A percentile compares a stretch with the other conserved stretches of the same genome.
These are phyloP conservation scores for Globisporangium heterothallicum DNA, from an alignment of 352 stramenopile species.

Conservation along the genomic window DNA sequence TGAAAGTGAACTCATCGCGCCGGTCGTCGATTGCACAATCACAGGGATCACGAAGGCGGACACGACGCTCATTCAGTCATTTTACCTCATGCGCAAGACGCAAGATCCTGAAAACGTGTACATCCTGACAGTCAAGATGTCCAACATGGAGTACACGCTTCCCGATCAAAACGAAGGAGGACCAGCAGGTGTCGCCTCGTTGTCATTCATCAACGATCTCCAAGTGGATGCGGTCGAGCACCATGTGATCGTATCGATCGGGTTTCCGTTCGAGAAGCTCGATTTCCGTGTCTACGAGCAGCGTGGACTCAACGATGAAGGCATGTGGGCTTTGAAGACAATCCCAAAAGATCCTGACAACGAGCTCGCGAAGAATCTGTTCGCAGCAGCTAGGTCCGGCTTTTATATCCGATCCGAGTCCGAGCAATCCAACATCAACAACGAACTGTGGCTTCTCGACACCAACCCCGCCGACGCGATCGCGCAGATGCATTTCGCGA, in stretches of 20 bases:
- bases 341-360: conserved; percentile 1
- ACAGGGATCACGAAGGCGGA: background rate
- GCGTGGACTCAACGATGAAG: conserved; percentile 1
- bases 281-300: conserved; percentile 8
- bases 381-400: background rate
- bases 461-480: background rate
- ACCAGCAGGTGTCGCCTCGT: background rate
- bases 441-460: conserved; percentile 1
- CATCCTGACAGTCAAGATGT: conserved; percentile 5
- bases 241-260: conserved; percentile 14
- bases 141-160: conserved; percentile 10
- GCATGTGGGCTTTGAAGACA: conserved; percentile 4
- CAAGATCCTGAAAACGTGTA: conserved; percentile 1
- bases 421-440: conserved; percentile 12
- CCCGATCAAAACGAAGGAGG: conserved; percentile 7
- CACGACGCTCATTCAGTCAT: background rate
- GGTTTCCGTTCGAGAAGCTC: conserved; percentile 23
- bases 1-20: conserved; percentile 28
- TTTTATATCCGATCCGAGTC: conserved; percentile 5
- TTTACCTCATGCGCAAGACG: conserved; percentile 3
- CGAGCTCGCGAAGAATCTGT: conserved; percentile 1
- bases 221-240: conserved; percentile 5
- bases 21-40: conserved; percentile 17
- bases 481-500: background rate
- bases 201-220: conserved; percentile 9